Percentiles rank a stretch among this genome's conserved stretches.
These are phyloP conservation scores for Microdochium paspali DNA, from an alignment of 2,329 filamentous ascomycete species.

Conservation along the genomic window DNA sequence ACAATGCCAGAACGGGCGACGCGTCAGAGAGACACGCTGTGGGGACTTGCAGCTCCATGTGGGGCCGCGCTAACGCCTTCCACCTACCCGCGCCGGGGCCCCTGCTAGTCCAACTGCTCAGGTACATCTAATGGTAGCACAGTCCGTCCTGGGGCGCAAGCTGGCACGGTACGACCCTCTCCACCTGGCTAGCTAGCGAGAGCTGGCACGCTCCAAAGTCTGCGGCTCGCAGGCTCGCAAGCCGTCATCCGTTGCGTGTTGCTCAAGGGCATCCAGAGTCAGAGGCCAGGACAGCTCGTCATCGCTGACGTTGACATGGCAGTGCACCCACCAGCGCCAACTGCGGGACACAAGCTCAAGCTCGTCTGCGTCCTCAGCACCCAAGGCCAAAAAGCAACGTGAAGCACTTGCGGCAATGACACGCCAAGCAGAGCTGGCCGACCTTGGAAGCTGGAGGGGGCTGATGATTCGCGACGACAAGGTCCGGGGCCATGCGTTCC, in stretches of 20 bases:
- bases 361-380: background rate
- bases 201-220: background rate
- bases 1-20: background rate
- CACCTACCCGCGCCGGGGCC: background rate
- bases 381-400: background rate
- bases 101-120: background rate
- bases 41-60: background rate
- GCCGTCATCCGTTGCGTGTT: background rate
- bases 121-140: background rate
- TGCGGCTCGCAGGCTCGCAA: background rate
- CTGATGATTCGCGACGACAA: background rate
- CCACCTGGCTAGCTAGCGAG: background rate
- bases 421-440: background rate
- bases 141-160: too few relatives aligned
- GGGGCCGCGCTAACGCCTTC: background rate
- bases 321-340: too few relatives aligned
- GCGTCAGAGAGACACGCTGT: background rate
- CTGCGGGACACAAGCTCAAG: too few relatives aligned
- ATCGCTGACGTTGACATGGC: background rate
- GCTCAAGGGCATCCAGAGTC: background rate
- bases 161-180: background rate
- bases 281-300: background rate
- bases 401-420: background rate
- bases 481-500: background rate
- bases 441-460: too few relatives aligned